Evolutionary conservation across 768 basidiomycete species (phyloP), one percentile per base, ranked within the genome.

Genomic region (Kwoniella sp.): DNA sequence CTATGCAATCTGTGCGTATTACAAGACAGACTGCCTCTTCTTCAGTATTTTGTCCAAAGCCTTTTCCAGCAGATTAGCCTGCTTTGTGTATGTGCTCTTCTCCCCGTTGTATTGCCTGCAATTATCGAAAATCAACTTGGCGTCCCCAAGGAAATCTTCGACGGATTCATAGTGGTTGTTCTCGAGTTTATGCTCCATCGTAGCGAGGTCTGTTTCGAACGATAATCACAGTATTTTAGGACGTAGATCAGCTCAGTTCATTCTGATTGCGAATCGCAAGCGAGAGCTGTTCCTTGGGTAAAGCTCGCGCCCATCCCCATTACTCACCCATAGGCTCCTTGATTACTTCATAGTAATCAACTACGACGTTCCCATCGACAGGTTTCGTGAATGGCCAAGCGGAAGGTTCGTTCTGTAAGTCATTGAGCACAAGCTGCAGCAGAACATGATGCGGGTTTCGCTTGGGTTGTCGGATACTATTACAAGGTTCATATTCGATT

Each of bases 161-260:
- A 93, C 81, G n/a, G 84, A 83, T 12, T 83, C 78, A 79, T 97
- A 98, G 73, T 90, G 86, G 76, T 89, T 89, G n/a, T 84, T 86
- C 36, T 91, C 88, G n/a, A 98, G 85, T 80, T 92, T 98, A 76
- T 88, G 84, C 69, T 88, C 86, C 86, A 98, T 95, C 1, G 90
- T 92, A 59, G 83, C 81, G 71, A 97, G 86, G 79, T 97, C 92
- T 96, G 72, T 58, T 22, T 27, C 57, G 51, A 47, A 63, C 15
- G 58, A 3, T 10, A 30, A 3, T n/a, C 15, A 19, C 7, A 7
- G 15, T 22, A 47, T 17, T 5, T 5, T 47, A 22, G 46, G 19
- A 6, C 6, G 6, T 17, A n/a, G n/a, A 47, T 47, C 19, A 17
- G 46, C 46, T 47, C 19, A 48, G n/a, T n/a, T n/a, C n/a, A n/a